phyloP scores from a whole-genome alignment of 768 basidiomycete genomes.

The Tylopilus vinaceipallidus region DNA sequence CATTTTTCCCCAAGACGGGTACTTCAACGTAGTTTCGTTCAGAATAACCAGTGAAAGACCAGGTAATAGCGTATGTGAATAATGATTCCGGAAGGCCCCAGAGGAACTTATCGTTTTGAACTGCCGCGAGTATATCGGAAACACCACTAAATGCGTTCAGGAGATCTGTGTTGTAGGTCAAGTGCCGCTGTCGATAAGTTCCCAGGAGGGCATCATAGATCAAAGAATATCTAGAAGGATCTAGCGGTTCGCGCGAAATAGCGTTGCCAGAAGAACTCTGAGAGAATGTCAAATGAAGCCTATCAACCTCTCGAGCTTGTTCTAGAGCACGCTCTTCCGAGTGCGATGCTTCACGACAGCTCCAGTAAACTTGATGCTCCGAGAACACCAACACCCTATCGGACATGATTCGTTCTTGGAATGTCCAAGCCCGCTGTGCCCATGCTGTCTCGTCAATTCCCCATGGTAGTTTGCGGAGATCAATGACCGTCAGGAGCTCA shows the following conservation, averaged over 20 bases:
- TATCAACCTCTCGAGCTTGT: neutral
- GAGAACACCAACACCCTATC: slow-evolving; percentile 17
- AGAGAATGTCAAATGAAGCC: neutral
- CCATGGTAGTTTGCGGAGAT: neutral
- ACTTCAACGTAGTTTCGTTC: neutral
- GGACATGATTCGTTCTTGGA: slow-evolving; percentile 17
- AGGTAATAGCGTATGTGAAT: slow-evolving; percentile 10
- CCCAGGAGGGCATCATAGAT: neutral
- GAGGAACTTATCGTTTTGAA: slow-evolving; percentile 10
- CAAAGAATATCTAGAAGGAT: neutral
- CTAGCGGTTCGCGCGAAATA: neutral
- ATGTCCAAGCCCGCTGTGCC: slow-evolving; percentile 17
- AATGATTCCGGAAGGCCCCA: slow-evolving; percentile 15
- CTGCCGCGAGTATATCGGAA: slow-evolving; percentile 6
- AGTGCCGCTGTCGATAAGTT: slow-evolving; percentile 3
- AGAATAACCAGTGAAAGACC: neutral
- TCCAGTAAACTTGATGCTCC: slow-evolving; percentile 15
- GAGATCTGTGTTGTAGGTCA: slow-evolving; percentile 14
- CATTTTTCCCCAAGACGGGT: slow-evolving; percentile 1
- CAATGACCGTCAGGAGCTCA: slow-evolving; percentile 13
- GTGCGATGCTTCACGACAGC: slow-evolving; percentile 3
- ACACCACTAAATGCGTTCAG: slow-evolving; percentile 13
- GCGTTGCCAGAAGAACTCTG: neutral
- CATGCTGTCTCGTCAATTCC: slow-evolving; percentile 5
- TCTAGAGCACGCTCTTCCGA: slow-evolving; percentile 14